Base-by-base conservation (phyloP, 371 early-diverging fungal species). In the Mucor racemosus region DNA sequence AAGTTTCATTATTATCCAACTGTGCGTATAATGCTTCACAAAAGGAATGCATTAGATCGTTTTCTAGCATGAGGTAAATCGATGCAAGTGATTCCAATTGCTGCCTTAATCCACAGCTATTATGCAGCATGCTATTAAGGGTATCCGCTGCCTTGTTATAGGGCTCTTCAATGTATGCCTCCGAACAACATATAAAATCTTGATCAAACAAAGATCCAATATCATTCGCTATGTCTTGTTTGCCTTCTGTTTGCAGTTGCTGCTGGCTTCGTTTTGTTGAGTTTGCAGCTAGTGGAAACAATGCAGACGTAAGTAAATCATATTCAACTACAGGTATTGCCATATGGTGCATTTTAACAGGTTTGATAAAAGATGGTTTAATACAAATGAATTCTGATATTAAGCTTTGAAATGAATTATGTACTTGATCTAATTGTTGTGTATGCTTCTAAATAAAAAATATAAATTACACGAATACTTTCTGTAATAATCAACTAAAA, bases 31-130 rank as follows among this genome's bases (percentile, higher is more conserved):
- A 15, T 10, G 62, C 40, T 57, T 81, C 74, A 44, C 78, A 76
- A 53, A 81, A 81, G 4, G 71, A 64, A 61, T 82, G 78, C 82
- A 80, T 80, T n/a, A 76, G 11, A 34, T 78, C 75, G 19, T 69
- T 74, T 58, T 79, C 78, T 5, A 82, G 50, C 82, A 82, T 78
- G 7, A 82, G 48, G 60, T 76, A 82, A 3, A 82, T 58, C 1
- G 76, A 73, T 1, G 77, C 64, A 10, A 82, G 55, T n/a, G 62
- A 64, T 14, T 61, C 39, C 7, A 82, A 40, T 11, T 75, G 75
- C 5, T 56, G 56, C 1, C n/a, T 11, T 19, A 82, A 42, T 5
- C 61, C 42, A 39, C 77, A 74, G 4, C 72, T 31, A 14, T 61
- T 31, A 54, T 70, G 71, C 11, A 73, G 67, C 13, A 62, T 31